Conservation (phyloP, 306 rosid species). For the Prinsepia uniflora region DNA sequence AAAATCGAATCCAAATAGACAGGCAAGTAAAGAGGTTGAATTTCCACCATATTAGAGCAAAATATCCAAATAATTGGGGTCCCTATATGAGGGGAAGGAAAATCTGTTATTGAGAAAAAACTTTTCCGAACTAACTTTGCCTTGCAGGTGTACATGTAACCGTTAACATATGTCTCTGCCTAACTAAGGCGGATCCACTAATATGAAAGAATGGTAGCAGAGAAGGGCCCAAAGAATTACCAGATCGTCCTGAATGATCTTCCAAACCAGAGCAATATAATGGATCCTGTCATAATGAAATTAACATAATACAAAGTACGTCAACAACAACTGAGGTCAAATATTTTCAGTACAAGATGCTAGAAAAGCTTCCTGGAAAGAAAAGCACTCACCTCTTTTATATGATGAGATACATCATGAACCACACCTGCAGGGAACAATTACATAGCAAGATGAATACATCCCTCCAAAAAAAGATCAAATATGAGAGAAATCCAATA, state of each 20-base stretch:
- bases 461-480: conserved; percentile 2
- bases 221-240: conserved; percentile 33
- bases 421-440: conserved; percentile 46
- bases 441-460: conserved; percentile 1
- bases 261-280: conserved; percentile 59
- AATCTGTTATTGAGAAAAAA: background rate
- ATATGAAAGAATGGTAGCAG: background rate
- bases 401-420: conserved; percentile 46
- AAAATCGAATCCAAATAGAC: background rate
- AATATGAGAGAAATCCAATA: background rate
- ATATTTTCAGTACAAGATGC: conserved; percentile 1
- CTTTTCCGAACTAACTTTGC: background rate
- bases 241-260: conserved; percentile 57
- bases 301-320: conserved; percentile 22
- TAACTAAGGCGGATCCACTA: background rate
- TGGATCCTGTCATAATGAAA: conserved; percentile 50
- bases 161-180: background rate
- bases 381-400: conserved; percentile 50
- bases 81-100: background rate
- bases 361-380: conserved; percentile 3
- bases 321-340: background rate
- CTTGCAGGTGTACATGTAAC: background rate
- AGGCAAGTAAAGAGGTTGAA: background rate
- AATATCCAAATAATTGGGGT: background rate
- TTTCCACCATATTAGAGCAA: background rate